These are phyloP conservation scores for Entomortierella lignicola DNA, from an alignment of 192 early-diverging fungal species.

Conservation along the genomic window DNA sequence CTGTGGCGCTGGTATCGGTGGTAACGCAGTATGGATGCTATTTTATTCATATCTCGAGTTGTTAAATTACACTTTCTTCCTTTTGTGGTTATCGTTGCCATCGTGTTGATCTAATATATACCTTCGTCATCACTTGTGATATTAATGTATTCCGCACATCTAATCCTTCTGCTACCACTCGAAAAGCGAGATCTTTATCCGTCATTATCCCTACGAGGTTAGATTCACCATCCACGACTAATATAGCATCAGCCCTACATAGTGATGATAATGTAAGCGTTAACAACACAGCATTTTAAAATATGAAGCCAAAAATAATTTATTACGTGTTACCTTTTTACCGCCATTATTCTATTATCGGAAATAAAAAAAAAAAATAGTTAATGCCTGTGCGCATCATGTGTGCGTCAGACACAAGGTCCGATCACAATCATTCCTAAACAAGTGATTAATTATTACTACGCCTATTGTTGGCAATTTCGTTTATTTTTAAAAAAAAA, in stretches of 20 bases:
- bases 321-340: slow-evolving; percentile 36
- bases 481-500: too few relatives aligned
- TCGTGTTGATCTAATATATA: slow-evolving; percentile 61
- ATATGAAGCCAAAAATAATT: too few relatives aligned
- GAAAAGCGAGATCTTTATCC: slow-evolving; percentile 90
- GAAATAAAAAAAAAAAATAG: slow-evolving; percentile 2
- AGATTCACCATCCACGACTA: slow-evolving; percentile 37
- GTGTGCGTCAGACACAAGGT: neutral
- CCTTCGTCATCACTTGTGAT: slow-evolving; percentile 78
- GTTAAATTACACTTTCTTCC: neutral
- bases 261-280: neutral
- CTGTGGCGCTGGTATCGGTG: slow-evolving; percentile 76
- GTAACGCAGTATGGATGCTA: slow-evolving; percentile 84
- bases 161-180: slow-evolving; percentile 81
- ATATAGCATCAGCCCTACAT: slow-evolving; percentile 41
- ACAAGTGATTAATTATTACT: neutral
- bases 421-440: neutral
- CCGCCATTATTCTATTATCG: slow-evolving; percentile 52
- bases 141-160: slow-evolving; percentile 71
- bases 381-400: neutral
- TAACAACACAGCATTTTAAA: too few relatives aligned
- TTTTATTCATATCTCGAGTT: neutral
- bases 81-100: neutral
- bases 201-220: slow-evolving; percentile 86
- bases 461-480: too few relatives aligned